Conservation (phyloP, 1,139 yeast genomes). For the Eremothecium cymbalariae region DNA sequence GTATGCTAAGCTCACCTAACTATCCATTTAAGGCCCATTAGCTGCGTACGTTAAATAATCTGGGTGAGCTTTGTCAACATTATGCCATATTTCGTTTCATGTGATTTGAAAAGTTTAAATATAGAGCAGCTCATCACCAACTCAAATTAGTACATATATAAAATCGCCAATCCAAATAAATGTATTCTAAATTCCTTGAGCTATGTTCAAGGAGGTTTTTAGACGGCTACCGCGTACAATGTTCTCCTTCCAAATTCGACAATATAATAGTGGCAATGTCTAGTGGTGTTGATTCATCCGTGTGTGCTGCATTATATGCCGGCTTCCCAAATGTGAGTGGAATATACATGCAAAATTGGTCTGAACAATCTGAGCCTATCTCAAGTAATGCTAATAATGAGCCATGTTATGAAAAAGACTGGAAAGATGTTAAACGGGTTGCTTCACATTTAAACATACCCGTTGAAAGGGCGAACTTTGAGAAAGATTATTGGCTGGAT, state of each 20-base stretch:
- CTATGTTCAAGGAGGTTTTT: slow-evolving; percentile 9
- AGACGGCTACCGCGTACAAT: slow-evolving; percentile 32
- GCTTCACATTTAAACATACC: slow-evolving; percentile 55
- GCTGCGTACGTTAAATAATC: too few relatives aligned
- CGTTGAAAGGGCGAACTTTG: slow-evolving; percentile 73
- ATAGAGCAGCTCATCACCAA: neutral
- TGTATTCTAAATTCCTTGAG: slow-evolving; percentile 5
- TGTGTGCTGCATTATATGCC: slow-evolving; percentile 69
- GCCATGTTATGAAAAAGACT: slow-evolving; percentile 75
- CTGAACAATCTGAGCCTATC: slow-evolving; percentile 13
- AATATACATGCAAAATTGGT: slow-evolving; percentile 92
- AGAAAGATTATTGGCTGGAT: slow-evolving; percentile 82
- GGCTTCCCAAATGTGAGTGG: slow-evolving; percentile 53
- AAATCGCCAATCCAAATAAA: neutral
- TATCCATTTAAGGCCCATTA: too few relatives aligned
- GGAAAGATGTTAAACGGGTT: slow-evolving; percentile 72
- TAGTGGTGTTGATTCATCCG: slow-evolving; percentile 93
- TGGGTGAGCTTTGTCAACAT: too few relatives aligned
- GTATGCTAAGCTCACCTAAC: too few relatives aligned
- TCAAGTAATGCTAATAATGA: slow-evolving; percentile 32
- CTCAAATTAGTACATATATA: neutral
- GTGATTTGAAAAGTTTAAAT: too few relatives aligned
- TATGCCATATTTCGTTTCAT: too few relatives aligned
- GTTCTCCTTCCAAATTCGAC: slow-evolving; percentile 45
- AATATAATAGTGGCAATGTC: slow-evolving; percentile 84